These are phyloP conservation scores for Calonectria fujianensis DNA, from an alignment of 2,329 filamentous ascomycete genomes.

Conservation along the genomic window DNA sequence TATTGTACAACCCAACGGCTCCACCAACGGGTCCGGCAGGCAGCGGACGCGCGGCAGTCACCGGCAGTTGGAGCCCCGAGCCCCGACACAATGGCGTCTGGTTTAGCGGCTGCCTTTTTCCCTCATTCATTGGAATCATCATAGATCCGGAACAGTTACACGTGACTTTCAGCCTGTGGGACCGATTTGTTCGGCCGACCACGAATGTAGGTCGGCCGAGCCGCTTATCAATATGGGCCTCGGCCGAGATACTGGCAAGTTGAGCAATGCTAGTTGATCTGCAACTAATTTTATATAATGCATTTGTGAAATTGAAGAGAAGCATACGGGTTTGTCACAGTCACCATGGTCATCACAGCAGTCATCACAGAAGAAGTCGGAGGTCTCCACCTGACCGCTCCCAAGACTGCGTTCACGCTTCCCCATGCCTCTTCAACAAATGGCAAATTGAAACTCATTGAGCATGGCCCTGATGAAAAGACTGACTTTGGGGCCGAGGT, in stretches of 20 bases:
- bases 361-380: neutral
- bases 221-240: neutral
- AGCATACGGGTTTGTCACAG: neutral
- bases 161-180: neutral
- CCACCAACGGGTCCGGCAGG: no score
- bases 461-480: neutral
- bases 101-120: neutral
- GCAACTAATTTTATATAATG: neutral
- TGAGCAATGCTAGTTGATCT: neutral
- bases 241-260: neutral
- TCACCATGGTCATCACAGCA: constrained; percentile 16
- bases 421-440: neutral
- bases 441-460: neutral
- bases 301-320: neutral
- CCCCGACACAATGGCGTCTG: no score
- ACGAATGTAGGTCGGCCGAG: neutral
- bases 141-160: neutral
- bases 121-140: neutral
- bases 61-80: no score
- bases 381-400: neutral
- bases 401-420: neutral
- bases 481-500: constrained; percentile 1
- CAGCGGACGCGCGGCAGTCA: no score
- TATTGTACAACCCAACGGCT: no score
- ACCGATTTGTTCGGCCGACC: neutral